Percentiles rank a stretch among this genome's conserved stretches.
Evolutionary conservation across 805 yeast genomes (phyloP).

Genomic region (Schizosaccharomyces octosporus): DNA sequence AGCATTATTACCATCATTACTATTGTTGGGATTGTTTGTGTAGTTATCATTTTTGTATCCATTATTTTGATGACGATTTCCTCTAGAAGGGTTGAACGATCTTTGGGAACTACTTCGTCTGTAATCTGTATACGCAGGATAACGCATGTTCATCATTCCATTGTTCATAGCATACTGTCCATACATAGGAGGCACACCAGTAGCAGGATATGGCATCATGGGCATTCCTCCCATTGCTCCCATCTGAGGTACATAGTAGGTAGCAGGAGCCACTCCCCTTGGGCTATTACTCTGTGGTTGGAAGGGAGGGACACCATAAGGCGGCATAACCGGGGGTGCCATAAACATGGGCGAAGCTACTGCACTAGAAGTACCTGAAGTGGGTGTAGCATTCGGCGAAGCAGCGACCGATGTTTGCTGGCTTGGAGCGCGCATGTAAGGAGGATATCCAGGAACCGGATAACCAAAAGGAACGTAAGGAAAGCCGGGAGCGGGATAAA

Average conservation of each 20-base stretch:
- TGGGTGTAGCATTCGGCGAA: not conserved
- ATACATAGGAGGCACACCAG: conserved; percentile 1
- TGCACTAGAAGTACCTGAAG: not conserved
- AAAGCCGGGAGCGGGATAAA: not conserved
- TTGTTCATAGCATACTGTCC: not conserved
- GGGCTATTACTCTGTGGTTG: not conserved
- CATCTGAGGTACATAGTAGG: not conserved
- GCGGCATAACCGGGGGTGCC: not conserved
- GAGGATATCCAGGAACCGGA: not conserved
- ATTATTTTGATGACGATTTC: not conserved
- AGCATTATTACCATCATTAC: not conserved
- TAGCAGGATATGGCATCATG: not conserved
- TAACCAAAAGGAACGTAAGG: not conserved
- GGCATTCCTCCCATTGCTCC: not conserved
- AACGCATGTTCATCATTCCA: not conserved
- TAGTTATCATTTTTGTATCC: not conserved
- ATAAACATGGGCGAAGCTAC: not conserved
- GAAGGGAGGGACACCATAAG: not conserved
- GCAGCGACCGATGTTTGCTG: not conserved
- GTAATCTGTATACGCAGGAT: not conserved
- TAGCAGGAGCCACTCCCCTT: not conserved
- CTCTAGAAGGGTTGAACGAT: not conserved
- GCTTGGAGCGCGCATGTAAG: not conserved
- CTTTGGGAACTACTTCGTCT: not conserved
- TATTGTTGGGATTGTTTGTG: not conserved